These are phyloP conservation scores for Talaromyces atroroseus DNA, from an alignment of 2,329 filamentous ascomycete species.

Conservation along the genomic window DNA sequence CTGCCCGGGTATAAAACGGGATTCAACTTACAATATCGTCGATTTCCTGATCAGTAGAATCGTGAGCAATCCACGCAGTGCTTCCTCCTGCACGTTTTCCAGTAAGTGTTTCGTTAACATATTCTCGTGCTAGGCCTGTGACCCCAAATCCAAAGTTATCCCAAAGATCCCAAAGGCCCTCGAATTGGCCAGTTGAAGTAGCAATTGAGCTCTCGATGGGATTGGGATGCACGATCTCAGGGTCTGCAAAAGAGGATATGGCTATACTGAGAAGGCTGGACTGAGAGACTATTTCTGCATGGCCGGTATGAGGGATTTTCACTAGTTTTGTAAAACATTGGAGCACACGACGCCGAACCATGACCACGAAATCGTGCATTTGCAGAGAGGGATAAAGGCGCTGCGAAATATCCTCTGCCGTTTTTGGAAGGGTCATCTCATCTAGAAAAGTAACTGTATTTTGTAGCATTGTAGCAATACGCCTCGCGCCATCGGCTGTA, in stretches of 20 bases:
- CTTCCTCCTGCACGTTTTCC: slow-evolving; percentile 62
- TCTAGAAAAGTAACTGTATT: slow-evolving; percentile 89
- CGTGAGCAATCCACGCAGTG: slow-evolving; percentile 33
- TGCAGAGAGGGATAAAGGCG: slow-evolving; percentile 79
- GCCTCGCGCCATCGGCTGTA: slow-evolving; percentile 88
- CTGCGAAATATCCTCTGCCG: slow-evolving; percentile 78
- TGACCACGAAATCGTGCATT: slow-evolving; percentile 81
- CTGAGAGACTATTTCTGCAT: slow-evolving; percentile 79
- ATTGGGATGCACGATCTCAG: slow-evolving; percentile 64
- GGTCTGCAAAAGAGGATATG: slow-evolving; percentile 87
- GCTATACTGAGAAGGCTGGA: slow-evolving; percentile 87
- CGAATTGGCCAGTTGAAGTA: slow-evolving; percentile 80
- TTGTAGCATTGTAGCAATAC: slow-evolving; percentile 89
- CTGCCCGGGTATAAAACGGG: too few relatives aligned
- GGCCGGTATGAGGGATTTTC: slow-evolving; percentile 77
- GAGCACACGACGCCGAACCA: slow-evolving; percentile 86
- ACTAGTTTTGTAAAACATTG: slow-evolving; percentile 93
- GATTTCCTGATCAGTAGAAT: slow-evolving; percentile 33
- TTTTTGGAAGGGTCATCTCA: slow-evolving; percentile 75
- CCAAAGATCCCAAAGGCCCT: slow-evolving; percentile 88
- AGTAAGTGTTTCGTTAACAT: slow-evolving; percentile 64
- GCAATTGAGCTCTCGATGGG: slow-evolving; percentile 88
- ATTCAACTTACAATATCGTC: slow-evolving; percentile 37
- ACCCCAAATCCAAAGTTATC: slow-evolving; percentile 95
- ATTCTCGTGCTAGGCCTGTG: slow-evolving; percentile 74